Evolutionary conservation across 148 eudicot genomes (phyloP).

Genomic region (Camellia sinensis): DNA sequence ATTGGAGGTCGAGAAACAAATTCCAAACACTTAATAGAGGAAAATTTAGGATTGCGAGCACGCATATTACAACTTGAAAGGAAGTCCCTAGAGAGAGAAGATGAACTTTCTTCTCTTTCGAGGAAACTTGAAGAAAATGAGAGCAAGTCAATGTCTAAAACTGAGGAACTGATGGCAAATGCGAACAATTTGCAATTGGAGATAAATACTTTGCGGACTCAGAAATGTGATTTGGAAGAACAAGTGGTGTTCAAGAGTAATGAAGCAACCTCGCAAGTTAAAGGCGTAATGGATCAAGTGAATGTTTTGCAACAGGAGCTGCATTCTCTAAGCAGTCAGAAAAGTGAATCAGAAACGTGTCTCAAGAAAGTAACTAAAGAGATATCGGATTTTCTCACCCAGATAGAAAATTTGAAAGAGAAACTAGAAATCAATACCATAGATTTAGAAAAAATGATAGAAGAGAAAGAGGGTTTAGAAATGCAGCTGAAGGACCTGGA

Average conservation of each 20-base stretch:
- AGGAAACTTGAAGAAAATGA: constrained; percentile 30
- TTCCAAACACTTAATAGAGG: constrained; percentile 22
- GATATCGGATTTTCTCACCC: background rate
- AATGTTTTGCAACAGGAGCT: constrained; percentile 19
- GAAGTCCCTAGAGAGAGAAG: constrained; percentile 24
- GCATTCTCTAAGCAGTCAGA: constrained; percentile 12
- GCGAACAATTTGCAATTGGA: constrained; percentile 27
- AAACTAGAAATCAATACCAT: constrained; percentile 15
- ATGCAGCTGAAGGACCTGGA: constrained; percentile 22
- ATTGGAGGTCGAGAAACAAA: constrained; percentile 16
- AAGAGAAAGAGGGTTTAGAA: constrained; percentile 23
- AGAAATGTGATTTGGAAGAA: constrained; percentile 18
- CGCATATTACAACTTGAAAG: background rate
- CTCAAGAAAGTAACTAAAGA: constrained; percentile 17
- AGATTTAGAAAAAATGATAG: constrained; percentile 8
- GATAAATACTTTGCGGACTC: constrained; percentile 27
- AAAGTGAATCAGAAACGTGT: constrained; percentile 36
- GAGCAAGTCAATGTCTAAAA: constrained; percentile 16
- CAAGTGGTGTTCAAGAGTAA: background rate
- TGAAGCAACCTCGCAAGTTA: constrained; percentile 12
- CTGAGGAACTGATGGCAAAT: constrained; percentile 30
- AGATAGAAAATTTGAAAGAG: constrained; percentile 10
- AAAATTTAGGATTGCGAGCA: constrained; percentile 24
- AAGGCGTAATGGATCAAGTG: background rate
- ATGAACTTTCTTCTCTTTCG: constrained; percentile 14